Evolutionary conservation across 179 eudicot genomes (phyloP), one percentile per base, ranked within the genome.

Genomic region (Camellia oleifera): DNA sequence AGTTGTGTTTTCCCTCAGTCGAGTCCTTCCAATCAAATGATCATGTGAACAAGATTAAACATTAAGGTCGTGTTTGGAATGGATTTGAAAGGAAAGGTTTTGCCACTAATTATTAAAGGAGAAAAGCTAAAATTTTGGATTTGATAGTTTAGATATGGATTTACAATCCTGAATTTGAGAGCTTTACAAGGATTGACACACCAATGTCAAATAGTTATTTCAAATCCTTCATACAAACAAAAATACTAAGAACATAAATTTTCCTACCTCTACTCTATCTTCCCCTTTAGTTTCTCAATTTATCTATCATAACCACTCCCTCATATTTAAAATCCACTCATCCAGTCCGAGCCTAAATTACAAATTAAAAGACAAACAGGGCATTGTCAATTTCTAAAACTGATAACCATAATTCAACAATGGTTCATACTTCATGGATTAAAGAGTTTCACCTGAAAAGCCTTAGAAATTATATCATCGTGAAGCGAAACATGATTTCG

Each of bases 391-490:
- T 56, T 15, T 52, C 42, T 17, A 14, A 5, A 20, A 15, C 15
- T 8, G 20, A 78, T 40, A 67, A 54, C 6, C 6, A 12, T 7
- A 67, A 32, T 40, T 40, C 11, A 12, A 20, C 17, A 77, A 15
- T 3, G 61, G 13, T 14, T 64, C 7, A 32, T 26, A 26, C 52
- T 42, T 46, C 18, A 82, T 20, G 50, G n/a, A 65, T 77, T 67
- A 18, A 7, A 61, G 52, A 11, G 7, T 15, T 44, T 74, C 60
- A 86, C 88, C 91, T 88, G 90, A 83, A 88, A 88, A 9, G 91
- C 81, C 85, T 88, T 88, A 15, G 91, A 88, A 75, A 88, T 81
- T 18, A 88, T 86, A 60, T 88, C 91, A 54, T 86, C 89, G 57
- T 86, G 91, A 58, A 84, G 84, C 3, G 86, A 84, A 54, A 88